These are phyloP conservation scores for Emergomyces africanus DNA, from an alignment of 2,329 filamentous ascomycete species.

Conservation along the genomic window DNA sequence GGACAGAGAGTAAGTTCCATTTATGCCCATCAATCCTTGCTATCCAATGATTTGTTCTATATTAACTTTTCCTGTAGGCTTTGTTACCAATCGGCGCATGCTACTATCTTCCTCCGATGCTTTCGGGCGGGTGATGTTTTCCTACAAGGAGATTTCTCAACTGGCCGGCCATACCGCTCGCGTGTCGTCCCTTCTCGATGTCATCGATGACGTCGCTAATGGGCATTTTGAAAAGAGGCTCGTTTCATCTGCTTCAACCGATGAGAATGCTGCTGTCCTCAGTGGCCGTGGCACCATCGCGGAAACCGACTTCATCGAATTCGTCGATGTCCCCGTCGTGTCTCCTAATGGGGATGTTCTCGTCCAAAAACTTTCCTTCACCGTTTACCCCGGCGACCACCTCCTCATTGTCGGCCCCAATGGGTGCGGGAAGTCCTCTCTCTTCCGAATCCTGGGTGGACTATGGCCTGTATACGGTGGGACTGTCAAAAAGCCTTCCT, in stretches of 20 bases:
- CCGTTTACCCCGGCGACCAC: constrained; percentile 74
- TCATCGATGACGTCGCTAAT: constrained; percentile 84
- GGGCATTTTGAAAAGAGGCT: constrained; percentile 95
- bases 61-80: constrained; percentile 39
- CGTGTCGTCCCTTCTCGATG: constrained; percentile 76
- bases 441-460: constrained; percentile 92
- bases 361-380: constrained; percentile 73
- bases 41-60: constrained; percentile 1
- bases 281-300: constrained; percentile 67
- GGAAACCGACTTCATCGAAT: constrained; percentile 74
- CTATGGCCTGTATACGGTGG: constrained; percentile 97
- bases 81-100: constrained; percentile 89
- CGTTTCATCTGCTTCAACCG: constrained; percentile 73
- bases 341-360: constrained; percentile 93
- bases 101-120: constrained; percentile 88
- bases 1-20: constrained; percentile 43
- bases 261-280: constrained; percentile 71
- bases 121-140: constrained; percentile 93
- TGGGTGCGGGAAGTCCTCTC: constrained; percentile 88
- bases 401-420: constrained; percentile 93
- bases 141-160: constrained; percentile 94
- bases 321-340: constrained; percentile 84
- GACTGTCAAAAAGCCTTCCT: constrained; percentile 79
- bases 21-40: background rate
- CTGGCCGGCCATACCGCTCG: constrained; percentile 89